Evolutionary conservation across 2,329 filamentous ascomycete genomes (phyloP).

Genomic region (Chaetomium globosum): DNA sequence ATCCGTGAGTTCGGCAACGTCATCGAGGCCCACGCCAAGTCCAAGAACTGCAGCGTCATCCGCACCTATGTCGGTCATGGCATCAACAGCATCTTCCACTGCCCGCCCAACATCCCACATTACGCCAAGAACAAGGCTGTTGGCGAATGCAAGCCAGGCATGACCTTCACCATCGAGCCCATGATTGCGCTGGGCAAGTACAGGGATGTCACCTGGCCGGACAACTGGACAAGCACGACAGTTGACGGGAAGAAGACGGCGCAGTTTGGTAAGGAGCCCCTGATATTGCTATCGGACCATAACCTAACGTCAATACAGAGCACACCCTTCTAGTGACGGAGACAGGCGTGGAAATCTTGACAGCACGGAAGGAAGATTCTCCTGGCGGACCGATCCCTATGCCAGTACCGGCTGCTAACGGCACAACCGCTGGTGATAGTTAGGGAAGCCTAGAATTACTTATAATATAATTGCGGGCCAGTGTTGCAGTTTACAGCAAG

Average conservation of each 20-base stretch:
- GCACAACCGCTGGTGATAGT: constrained; percentile 31
- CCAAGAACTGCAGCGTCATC: constrained; percentile 82
- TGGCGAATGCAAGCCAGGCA: constrained; percentile 88
- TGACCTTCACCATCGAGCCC: constrained; percentile 99
- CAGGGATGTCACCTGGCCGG: constrained; percentile 93
- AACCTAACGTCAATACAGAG: constrained; percentile 51
- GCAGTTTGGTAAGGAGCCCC: constrained; percentile 73
- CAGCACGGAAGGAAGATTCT: constrained; percentile 70
- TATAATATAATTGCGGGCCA: neutral
- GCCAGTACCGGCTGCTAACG: constrained; percentile 40
- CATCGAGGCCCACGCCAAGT: constrained; percentile 94
- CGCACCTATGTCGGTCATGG: constrained; percentile 96
- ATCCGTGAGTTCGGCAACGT: constrained; percentile 92
- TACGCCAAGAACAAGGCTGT: constrained; percentile 99
- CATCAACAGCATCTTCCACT: constrained; percentile 92
- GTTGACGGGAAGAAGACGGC: constrained; percentile 86
- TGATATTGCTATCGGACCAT: neutral
- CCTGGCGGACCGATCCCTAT: constrained; percentile 74
- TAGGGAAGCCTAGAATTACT: constrained; percentile 40
- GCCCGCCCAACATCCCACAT: constrained; percentile 90
- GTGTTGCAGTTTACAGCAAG: constrained; percentile 17
- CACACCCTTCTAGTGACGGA: constrained; percentile 85
- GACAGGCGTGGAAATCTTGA: constrained; percentile 80
- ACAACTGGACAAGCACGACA: constrained; percentile 97
- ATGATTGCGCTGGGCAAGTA: constrained; percentile 96